Evolutionary conservation across 2,329 filamentous ascomycete species (phyloP).

Genomic region (Leptoxyphium fumago): DNA sequence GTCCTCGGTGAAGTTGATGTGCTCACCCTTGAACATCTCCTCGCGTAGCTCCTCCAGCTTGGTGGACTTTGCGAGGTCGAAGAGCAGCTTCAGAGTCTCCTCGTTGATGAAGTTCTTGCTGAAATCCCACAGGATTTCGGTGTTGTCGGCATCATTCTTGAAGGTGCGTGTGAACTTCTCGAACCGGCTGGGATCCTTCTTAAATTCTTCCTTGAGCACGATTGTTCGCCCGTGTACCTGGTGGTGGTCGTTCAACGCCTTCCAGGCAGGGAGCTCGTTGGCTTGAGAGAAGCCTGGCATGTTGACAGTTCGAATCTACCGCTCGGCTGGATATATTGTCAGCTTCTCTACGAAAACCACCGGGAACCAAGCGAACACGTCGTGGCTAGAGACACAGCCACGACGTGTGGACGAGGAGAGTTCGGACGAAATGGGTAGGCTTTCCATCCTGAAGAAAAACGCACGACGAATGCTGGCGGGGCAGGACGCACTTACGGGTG

Average conservation of each 20-base stretch:
- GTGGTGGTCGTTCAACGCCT: constrained; percentile 81
- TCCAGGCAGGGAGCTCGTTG: constrained; percentile 74
- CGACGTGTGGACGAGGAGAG: too few species aligned
- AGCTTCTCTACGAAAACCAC: too few species aligned
- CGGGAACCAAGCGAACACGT: too few species aligned
- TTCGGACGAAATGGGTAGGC: too few species aligned
- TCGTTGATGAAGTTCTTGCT: constrained; percentile 97
- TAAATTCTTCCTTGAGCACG: constrained; percentile 84
- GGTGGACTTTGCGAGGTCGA: constrained; percentile 84
- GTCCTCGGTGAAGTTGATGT: constrained; percentile 98
- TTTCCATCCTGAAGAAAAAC: too few species aligned
- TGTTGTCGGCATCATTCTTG: constrained; percentile 58
- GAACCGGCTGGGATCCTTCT: constrained; percentile 77
- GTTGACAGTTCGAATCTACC: background rate
- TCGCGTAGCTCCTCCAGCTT: constrained; percentile 86
- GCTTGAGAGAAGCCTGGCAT: constrained; percentile 64
- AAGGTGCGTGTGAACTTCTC: constrained; percentile 81
- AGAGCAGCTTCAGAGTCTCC: constrained; percentile 73
- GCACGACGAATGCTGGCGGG: too few species aligned
- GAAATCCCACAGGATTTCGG: constrained; percentile 93
- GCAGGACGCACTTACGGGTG: too few species aligned
- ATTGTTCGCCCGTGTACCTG: constrained; percentile 75
- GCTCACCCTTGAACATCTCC: constrained; percentile 92
- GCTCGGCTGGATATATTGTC: too few species aligned
- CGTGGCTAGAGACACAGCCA: too few species aligned